Percentiles rank a stretch among this genome's conserved stretches.
Conservation (phyloP, 2,329 filamentous ascomycete genomes). For the Diaporthe amygdali region DNA sequence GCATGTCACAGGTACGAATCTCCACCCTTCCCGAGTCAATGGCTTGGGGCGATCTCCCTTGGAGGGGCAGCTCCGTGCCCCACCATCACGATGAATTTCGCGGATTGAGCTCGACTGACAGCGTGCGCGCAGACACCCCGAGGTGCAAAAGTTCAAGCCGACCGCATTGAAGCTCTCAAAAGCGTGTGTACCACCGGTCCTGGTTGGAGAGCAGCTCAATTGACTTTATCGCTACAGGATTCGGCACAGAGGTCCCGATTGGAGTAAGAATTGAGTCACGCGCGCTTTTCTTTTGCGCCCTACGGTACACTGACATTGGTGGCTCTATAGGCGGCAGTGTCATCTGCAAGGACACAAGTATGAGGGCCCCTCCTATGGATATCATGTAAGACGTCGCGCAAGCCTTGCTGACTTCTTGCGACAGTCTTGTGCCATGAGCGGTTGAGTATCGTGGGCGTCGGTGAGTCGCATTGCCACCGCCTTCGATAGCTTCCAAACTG, state of each 20-base stretch:
- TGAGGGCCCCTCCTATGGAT: constrained; percentile 36
- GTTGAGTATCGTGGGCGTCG: constrained; percentile 95
- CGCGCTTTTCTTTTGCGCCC: constrained; percentile 29
- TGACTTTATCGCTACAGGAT: constrained; percentile 64
- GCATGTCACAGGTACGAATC: constrained; percentile 82
- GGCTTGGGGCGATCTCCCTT: constrained; percentile 34
- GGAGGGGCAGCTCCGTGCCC: constrained; percentile 42
- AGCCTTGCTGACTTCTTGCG: constrained; percentile 35
- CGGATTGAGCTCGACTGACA: constrained; percentile 25
- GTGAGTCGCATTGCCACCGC: constrained; percentile 55
- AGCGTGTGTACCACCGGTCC: constrained; percentile 67
- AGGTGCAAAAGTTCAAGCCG: constrained; percentile 96
- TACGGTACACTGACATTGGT: constrained; percentile 22
- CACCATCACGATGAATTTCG: constrained; percentile 27
- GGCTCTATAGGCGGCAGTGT: constrained; percentile 76
- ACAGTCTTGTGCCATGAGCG: constrained; percentile 95
- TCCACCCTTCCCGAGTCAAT: constrained; percentile 7
- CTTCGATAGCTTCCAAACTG: constrained; percentile 26
- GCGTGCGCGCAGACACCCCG: constrained; percentile 70
- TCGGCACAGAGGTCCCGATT: constrained; percentile 96
- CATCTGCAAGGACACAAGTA: constrained; percentile 90
- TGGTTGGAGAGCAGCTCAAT: constrained; percentile 33
- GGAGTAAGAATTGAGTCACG: constrained; percentile 73
- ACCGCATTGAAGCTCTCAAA: constrained; percentile 92
- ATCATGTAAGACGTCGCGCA: neutral